A percentile compares a stretch with the other conserved stretches of the same genome.
Conservation (phyloP, 441 rosid species). For the Dalechampia spathulata region DNA sequence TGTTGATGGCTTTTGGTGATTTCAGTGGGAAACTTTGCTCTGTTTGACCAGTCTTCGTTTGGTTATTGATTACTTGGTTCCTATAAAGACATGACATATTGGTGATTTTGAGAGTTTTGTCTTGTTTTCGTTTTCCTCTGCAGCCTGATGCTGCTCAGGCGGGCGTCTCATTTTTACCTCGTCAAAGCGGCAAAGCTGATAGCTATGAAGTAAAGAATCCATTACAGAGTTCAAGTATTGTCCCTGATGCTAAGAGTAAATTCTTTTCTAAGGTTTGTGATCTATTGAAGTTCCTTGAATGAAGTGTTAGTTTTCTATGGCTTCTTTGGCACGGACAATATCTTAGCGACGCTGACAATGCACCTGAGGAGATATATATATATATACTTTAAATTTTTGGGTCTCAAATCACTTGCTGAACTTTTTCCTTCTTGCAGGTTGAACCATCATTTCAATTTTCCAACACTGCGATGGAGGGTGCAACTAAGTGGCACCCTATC, state of each 20-base stretch:
- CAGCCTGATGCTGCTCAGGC: slow-evolving; percentile 44
- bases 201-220: slow-evolving; percentile 39
- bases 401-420: slow-evolving; percentile 8
- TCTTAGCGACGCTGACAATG: not conserved
- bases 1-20: not conserved
- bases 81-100: not conserved
- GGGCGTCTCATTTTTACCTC: slow-evolving; percentile 37
- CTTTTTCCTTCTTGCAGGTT: slow-evolving; percentile 30
- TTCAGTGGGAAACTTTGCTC: not conserved
- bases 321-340: slow-evolving; percentile 7
- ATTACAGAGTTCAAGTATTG: slow-evolving; percentile 41
- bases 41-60: not conserved
- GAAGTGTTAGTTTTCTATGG: slow-evolving; percentile 8
- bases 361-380: not conserved
- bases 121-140: slow-evolving; percentile 11
- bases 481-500: slow-evolving; percentile 86
- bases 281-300: slow-evolving; percentile 6
- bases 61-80: not conserved
- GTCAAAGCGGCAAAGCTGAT: slow-evolving; percentile 31
- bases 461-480: slow-evolving; percentile 82
- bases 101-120: slow-evolving; percentile 1
- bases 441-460: slow-evolving; percentile 71
- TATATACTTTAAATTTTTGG: not conserved
- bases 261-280: slow-evolving; percentile 52
- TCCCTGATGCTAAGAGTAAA: slow-evolving; percentile 39